Conservation (phyloP, 225 moss, liverwort and hornwort genomes). For the Pseudisothecium myosuroides region DNA sequence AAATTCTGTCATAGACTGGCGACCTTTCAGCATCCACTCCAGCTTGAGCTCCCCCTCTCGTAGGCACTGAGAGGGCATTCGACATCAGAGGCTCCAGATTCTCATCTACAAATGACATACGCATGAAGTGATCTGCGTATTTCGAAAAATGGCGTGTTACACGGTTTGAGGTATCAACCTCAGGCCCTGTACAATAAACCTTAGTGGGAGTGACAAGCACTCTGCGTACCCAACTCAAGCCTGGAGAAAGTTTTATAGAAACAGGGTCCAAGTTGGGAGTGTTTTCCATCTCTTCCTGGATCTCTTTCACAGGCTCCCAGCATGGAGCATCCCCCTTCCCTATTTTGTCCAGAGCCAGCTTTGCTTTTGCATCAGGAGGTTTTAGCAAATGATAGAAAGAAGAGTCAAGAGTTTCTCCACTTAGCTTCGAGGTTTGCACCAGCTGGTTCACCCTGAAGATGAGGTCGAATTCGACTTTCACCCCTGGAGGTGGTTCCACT, state of each 20-base stretch:
- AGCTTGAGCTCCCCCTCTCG: slow-evolving; percentile 27
- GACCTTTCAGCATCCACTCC: slow-evolving; percentile 25
- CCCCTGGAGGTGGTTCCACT: slow-evolving; percentile 9
- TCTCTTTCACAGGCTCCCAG: slow-evolving; percentile 29
- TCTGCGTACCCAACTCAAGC: slow-evolving; percentile 46
- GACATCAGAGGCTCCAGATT: slow-evolving; percentile 37
- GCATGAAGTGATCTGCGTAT: slow-evolving; percentile 48
- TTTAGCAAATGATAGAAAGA: slow-evolving; percentile 28
- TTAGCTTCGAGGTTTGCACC: slow-evolving; percentile 51
- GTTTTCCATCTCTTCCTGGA: not conserved
- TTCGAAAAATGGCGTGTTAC: slow-evolving; percentile 42
- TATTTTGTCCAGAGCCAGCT: slow-evolving; percentile 19
- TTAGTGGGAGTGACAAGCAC: slow-evolving; percentile 76
- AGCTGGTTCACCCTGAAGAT: slow-evolving; percentile 53
- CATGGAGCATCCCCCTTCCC: not conserved
- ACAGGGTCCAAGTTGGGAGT: not conserved
- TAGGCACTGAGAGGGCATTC: slow-evolving; percentile 34
- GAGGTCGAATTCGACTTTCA: slow-evolving; percentile 30
- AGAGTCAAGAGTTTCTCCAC: slow-evolving; percentile 25
- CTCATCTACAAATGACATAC: slow-evolving; percentile 88
- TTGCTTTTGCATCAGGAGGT: not conserved
- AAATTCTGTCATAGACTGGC: slow-evolving; percentile 46
- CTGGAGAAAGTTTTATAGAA: slow-evolving; percentile 21
- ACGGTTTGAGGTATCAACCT: slow-evolving; percentile 68
- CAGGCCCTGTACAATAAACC: slow-evolving; percentile 68